These are phyloP conservation scores for Leccinum uliginosum DNA, from an alignment of 768 basidiomycete species.

Conservation along the genomic window DNA sequence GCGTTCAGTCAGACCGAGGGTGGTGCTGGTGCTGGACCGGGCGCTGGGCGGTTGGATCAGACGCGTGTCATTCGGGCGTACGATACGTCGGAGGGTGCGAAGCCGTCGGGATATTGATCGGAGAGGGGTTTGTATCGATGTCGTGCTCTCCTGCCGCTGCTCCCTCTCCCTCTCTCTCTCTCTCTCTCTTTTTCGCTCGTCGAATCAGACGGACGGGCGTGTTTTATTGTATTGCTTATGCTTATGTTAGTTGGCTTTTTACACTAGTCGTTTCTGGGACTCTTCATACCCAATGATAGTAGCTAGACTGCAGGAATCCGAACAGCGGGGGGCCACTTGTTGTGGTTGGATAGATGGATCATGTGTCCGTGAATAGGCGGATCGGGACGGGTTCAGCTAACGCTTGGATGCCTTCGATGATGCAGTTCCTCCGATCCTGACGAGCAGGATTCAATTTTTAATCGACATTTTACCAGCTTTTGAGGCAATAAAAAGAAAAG, in stretches of 20 bases:
- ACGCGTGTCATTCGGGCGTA: conserved; percentile 80
- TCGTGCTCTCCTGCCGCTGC: background rate
- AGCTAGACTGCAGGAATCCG: background rate
- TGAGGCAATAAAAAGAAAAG: conserved; percentile 6
- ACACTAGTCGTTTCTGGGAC: background rate
- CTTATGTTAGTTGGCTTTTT: conserved; percentile 1
- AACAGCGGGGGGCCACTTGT: background rate
- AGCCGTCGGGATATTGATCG: conserved; percentile 69
- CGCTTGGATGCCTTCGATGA: too few species aligned
- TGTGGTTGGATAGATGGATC: background rate
- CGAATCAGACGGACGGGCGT: background rate
- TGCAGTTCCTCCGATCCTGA: too few species aligned
- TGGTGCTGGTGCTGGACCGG: conserved; percentile 30
- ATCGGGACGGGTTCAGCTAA: background rate
- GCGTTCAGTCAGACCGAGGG: conserved; percentile 98
- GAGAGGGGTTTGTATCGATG: background rate
- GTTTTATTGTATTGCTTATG: background rate
- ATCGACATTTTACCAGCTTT: background rate
- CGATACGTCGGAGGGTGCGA: conserved; percentile 72
- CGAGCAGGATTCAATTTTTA: too few species aligned
- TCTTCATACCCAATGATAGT: background rate
- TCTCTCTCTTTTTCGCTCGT: background rate
- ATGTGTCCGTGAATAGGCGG: background rate
- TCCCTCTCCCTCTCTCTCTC: background rate
- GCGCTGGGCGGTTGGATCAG: conserved; percentile 64